Conservation (phyloP, 1,139 yeast genomes). For the Blastobotrys persicus region DNA sequence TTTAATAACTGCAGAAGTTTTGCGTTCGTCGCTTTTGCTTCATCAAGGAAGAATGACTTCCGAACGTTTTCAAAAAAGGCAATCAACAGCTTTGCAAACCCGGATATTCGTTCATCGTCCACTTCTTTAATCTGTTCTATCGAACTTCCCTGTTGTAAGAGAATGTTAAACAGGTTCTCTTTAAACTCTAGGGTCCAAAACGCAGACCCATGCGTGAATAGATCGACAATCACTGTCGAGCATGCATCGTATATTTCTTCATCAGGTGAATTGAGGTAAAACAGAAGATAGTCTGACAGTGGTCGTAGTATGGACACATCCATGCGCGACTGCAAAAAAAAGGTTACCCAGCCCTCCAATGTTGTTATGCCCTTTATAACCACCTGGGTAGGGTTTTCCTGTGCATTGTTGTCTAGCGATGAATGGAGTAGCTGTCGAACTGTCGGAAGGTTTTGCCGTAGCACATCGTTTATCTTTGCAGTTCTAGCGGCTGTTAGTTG, state of each 20-base stretch:
- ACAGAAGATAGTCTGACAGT: constrained; percentile 40
- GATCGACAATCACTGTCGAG: constrained; percentile 22
- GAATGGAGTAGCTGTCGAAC: constrained; percentile 11
- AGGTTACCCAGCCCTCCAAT: constrained; percentile 24
- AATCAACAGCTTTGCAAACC: constrained; percentile 12
- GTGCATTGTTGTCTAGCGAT: constrained; percentile 9
- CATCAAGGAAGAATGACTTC: constrained; percentile 7
- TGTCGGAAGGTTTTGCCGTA: constrained; percentile 16
- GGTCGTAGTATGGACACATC: constrained; percentile 38
- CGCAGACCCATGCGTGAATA: constrained; percentile 17
- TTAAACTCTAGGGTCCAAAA: constrained; percentile 23
- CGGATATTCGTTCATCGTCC: constrained; percentile 8
- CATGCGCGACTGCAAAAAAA: constrained; percentile 19
- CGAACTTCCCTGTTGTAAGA: constrained; percentile 18
- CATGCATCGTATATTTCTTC: constrained; percentile 35
- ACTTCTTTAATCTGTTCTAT: constrained; percentile 2
- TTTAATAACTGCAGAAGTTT: constrained; percentile 25
- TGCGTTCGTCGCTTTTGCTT: constrained; percentile 14
- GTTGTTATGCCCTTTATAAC: constrained; percentile 18
- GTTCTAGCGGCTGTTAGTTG: constrained; percentile 15
- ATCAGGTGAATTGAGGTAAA: constrained; percentile 40
- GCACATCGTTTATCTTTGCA: constrained; percentile 14
- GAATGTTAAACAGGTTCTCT: constrained; percentile 15
- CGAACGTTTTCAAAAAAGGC: constrained; percentile 14
- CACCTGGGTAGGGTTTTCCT: background rate